Base-by-base conservation (phyloP, 441 rosid species). In the Jatropha podagrica region DNA sequence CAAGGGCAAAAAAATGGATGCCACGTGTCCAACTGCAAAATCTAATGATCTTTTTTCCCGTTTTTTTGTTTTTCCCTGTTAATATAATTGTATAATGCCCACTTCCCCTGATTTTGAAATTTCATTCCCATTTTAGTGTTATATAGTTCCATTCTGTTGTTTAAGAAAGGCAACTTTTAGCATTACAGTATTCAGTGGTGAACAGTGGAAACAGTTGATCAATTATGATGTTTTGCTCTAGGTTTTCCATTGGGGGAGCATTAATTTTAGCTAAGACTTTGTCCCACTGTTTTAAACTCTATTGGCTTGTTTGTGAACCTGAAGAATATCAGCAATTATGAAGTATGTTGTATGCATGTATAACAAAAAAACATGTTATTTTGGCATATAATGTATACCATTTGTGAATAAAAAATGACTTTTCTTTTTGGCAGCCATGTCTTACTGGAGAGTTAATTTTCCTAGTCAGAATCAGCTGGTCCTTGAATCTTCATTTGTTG, bases 371-470 rank as follows among this genome's bases (percentile, higher is more conserved):
- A 32, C 32, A 32, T 32, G 32, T 32, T 32, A 32, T 32, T 32
- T 32, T 32, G 32, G 32, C 32, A 0, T 32, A 32, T 32, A 32
- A 32, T 2, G 32, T 46, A 52, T 70, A 54, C 27, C 41, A 49
- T 13, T 38, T 41, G 52, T 42, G 74, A 54, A 55, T 62, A 44
- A 20, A 42, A 23, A 72, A 61, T 14, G 51, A 4, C 32, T 32
- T 32, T 32, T 13, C 40, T 8, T 38, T 80, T 32, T 58, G 26
- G 42, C 56, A 4, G 71, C 60, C 32, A 63, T 68, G 48, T 65
- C 38, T 74, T 73, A 11, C 55, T 62, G 62, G 44, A 74, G 40
- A 40, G 20, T 40, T 42, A 4, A 69, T 70, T 54, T 63, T 40
- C 41, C 44, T 61, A 18, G 18, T 41, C 63, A 49, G 27, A 54